A percentile compares a stretch with the other conserved stretches of the same genome.
These are phyloP conservation scores for Artemisia argyi DNA, from an alignment of 129 eudicot genomes.

Conservation along the genomic window DNA sequence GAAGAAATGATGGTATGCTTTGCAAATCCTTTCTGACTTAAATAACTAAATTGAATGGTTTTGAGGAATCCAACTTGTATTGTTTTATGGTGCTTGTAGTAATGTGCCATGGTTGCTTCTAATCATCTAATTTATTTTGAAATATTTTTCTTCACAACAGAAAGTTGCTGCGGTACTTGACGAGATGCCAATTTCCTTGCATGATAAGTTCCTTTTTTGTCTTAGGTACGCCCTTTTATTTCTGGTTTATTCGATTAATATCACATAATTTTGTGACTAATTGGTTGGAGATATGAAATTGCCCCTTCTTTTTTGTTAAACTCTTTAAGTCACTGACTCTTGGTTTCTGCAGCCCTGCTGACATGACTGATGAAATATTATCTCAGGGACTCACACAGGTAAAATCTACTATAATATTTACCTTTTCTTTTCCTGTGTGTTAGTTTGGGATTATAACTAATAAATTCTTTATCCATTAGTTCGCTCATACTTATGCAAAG, in stretches of 20 bases:
- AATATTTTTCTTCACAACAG: constrained; percentile 39
- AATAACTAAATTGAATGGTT: not conserved
- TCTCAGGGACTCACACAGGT: constrained; percentile 96
- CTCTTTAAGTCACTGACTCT: constrained; percentile 9
- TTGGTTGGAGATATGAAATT: not conserved
- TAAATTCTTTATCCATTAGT: constrained; percentile 40
- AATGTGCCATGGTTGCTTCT: not conserved
- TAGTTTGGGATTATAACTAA: constrained; percentile 22
- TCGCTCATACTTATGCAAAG: constrained; percentile 74
- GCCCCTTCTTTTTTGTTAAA: constrained; percentile 2
- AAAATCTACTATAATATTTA: constrained; percentile 19
- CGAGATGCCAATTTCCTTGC: constrained; percentile 79
- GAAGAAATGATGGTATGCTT: constrained; percentile 78
- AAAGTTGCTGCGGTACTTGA: constrained; percentile 92
- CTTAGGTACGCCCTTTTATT: constrained; percentile 56
- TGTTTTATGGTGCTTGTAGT: not conserved
- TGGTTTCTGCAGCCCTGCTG: constrained; percentile 78
- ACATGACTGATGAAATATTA: constrained; percentile 81
- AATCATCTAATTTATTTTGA: not conserved
- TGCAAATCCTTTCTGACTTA: constrained; percentile 11
- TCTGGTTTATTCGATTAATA: not conserved
- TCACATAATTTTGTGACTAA: not conserved
- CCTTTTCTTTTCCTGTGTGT: constrained; percentile 5
- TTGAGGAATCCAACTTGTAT: not conserved
- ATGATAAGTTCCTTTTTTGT: constrained; percentile 83